Evolutionary conservation across 371 early-diverging fungal species (phyloP).

Genomic region (Rhizomucor pusillus): DNA sequence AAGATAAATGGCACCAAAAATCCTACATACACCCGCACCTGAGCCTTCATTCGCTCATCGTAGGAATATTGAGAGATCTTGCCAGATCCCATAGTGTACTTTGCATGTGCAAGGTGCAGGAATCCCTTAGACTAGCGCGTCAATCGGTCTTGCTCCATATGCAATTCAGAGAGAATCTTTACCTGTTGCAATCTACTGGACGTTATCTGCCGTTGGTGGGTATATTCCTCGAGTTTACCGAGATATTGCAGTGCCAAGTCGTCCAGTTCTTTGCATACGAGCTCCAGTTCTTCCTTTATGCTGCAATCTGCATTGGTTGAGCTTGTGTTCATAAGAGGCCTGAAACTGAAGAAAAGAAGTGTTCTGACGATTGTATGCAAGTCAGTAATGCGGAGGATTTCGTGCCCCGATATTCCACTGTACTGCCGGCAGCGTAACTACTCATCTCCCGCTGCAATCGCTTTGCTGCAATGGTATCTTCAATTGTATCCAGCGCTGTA

Average conservation of each 20-base stretch:
- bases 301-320: too few relatives aligned
- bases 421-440: too few relatives aligned
- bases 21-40: slow-evolving; percentile 32
- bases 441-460: too few relatives aligned
- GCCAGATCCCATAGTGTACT: slow-evolving; percentile 54
- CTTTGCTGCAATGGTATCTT: too few relatives aligned
- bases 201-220: slow-evolving; percentile 23
- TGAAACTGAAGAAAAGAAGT: too few relatives aligned
- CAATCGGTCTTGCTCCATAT: background rate
- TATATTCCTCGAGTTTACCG: slow-evolving; percentile 32
- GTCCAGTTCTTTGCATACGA: slow-evolving; percentile 29
- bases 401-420: too few relatives aligned
- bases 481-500: too few relatives aligned
- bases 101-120: slow-evolving; percentile 50
- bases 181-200: slow-evolving; percentile 30
- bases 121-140: slow-evolving; percentile 30
- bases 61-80: slow-evolving; percentile 44
- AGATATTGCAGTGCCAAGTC: slow-evolving; percentile 29
- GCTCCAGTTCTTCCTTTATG: slow-evolving; percentile 3
- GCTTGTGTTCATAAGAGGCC: too few relatives aligned
- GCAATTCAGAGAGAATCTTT: background rate
- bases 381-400: too few relatives aligned
- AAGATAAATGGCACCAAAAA: background rate
- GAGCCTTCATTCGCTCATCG: slow-evolving; percentile 55
- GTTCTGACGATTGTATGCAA: too few relatives aligned